Evolutionary conservation across 331 rosid species (phyloP).

Genomic region (Rosa hybrid): DNA sequence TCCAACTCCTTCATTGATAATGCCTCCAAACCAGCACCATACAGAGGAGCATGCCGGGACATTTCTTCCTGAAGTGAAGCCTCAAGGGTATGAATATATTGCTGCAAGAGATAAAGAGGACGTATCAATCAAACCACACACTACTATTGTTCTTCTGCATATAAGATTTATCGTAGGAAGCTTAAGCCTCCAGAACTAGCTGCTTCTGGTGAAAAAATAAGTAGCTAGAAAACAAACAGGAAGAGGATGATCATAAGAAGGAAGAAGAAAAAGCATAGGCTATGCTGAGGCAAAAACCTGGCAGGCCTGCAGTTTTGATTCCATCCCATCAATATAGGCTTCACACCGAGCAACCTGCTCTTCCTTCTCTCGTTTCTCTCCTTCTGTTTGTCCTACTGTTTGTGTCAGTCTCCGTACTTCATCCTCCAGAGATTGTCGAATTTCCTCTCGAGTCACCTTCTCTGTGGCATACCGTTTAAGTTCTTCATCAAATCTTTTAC

Average conservation of each 20-base stretch:
- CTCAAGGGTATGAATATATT: conserved; percentile 90
- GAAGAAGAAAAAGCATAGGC: conserved; percentile 8
- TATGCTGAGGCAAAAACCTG: conserved; percentile 58
- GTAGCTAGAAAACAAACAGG: background rate
- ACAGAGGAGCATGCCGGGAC: conserved; percentile 94
- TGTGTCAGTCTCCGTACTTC: conserved; percentile 89
- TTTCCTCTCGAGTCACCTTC: conserved; percentile 89
- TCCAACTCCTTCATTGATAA: conserved; percentile 93
- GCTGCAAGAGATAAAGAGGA: conserved; percentile 57
- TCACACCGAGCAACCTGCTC: conserved; percentile 96
- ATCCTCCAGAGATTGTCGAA: conserved; percentile 92
- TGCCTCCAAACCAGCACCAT: conserved; percentile 96
- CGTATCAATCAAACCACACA: conserved; percentile 28
- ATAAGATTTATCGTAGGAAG: background rate
- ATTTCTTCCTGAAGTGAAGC: conserved; percentile 95
- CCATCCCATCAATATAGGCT: conserved; percentile 97
- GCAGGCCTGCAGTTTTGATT: conserved; percentile 93
- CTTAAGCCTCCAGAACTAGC: conserved; percentile 17
- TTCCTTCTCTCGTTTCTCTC: conserved; percentile 95
- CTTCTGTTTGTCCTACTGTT: conserved; percentile 96
- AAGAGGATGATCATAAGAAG: background rate
- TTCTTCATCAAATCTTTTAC: conserved; percentile 97
- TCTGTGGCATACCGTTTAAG: conserved; percentile 90
- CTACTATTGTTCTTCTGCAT: background rate
- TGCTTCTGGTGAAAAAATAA: conserved; percentile 15